Evolutionary conservation across 495 filamentous ascomycete genomes (phyloP).

Genomic region (Trichocladium uniseriatum): DNA sequence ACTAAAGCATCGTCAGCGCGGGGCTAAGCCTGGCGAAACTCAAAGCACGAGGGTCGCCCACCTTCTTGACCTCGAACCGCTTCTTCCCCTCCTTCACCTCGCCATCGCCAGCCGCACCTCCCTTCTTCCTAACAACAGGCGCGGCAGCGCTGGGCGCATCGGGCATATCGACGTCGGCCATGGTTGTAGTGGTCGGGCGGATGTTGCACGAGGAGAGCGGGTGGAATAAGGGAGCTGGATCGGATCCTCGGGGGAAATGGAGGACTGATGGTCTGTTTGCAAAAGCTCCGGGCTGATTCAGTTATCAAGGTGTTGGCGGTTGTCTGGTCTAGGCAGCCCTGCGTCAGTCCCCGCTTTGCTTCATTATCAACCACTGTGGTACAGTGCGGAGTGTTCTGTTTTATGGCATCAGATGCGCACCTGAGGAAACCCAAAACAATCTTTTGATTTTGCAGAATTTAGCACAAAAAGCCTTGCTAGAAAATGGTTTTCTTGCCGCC

Average conservation of each 20-base stretch:
- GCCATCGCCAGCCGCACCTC: conserved; percentile 30
- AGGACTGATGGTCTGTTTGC: not conserved
- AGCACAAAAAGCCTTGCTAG: no score
- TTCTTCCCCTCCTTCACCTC: conserved; percentile 71
- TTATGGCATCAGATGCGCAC: no score
- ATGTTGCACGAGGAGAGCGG: not conserved
- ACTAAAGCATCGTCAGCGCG: conserved; percentile 46
- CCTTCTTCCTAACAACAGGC: conserved; percentile 49
- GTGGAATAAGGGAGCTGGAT: not conserved
- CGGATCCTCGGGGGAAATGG: not conserved
- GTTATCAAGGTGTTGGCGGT: not conserved
- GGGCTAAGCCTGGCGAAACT: not conserved
- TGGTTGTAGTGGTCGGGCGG: conserved; percentile 27
- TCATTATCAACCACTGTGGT: not conserved
- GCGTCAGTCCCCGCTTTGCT: conserved; percentile 7
- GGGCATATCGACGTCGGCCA: conserved; percentile 97
- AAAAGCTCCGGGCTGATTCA: not conserved
- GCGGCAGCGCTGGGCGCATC: conserved; percentile 62
- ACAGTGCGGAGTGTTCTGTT: no score
- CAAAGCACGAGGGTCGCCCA: conserved; percentile 27
- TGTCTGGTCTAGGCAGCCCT: not conserved
- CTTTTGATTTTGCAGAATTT: not conserved
- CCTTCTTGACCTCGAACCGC: conserved; percentile 98
- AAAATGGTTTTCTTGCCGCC: not conserved
- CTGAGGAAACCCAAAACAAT: not conserved